phyloP scores from a whole-genome alignment of 2,329 filamentous ascomycete species.

The Fusarium equiseti region DNA sequence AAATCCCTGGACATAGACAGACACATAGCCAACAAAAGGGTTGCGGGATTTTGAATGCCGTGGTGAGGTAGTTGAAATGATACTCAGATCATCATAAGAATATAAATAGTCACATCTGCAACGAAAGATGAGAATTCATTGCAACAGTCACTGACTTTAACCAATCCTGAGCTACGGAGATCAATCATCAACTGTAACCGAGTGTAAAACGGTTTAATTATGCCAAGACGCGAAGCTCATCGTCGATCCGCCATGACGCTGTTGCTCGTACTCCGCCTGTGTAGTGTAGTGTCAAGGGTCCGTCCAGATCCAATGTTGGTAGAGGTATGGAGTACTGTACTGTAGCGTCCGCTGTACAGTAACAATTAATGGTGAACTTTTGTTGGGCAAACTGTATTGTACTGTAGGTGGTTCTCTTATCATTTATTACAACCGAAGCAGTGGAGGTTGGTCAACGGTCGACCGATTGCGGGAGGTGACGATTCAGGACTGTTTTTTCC shows the following conservation, averaged over 20 bases:
- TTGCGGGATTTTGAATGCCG: slow-evolving; percentile 36
- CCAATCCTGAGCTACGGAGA: slow-evolving; percentile 29
- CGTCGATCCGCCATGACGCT: slow-evolving; percentile 41
- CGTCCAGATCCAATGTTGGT: slow-evolving; percentile 31
- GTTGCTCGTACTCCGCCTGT: slow-evolving; percentile 26
- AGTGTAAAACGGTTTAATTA: slow-evolving; percentile 13
- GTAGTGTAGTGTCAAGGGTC: slow-evolving; percentile 32
- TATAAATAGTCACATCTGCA: slow-evolving; percentile 2
- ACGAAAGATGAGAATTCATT: neutral
- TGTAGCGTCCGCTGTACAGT: slow-evolving; percentile 24
- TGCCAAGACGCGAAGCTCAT: slow-evolving; percentile 39
- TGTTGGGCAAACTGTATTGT: slow-evolving; percentile 31
- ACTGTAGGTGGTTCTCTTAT: slow-evolving; percentile 36
- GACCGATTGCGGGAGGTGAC: slow-evolving; percentile 26
- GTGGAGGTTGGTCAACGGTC: slow-evolving; percentile 12
- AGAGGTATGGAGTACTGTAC: slow-evolving; percentile 28
- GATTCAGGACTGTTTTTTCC: slow-evolving; percentile 15
- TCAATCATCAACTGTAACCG: slow-evolving; percentile 12
- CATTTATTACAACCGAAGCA: slow-evolving; percentile 29
- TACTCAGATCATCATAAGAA: neutral
- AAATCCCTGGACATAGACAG: neutral
- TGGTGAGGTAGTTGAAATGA: slow-evolving; percentile 5
- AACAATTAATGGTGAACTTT: slow-evolving; percentile 25
- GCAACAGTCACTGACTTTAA: neutral
- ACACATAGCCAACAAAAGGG: neutral